Base-by-base conservation (phyloP, 164 flowering plant genomes). In the Berberis thunbergii region DNA sequence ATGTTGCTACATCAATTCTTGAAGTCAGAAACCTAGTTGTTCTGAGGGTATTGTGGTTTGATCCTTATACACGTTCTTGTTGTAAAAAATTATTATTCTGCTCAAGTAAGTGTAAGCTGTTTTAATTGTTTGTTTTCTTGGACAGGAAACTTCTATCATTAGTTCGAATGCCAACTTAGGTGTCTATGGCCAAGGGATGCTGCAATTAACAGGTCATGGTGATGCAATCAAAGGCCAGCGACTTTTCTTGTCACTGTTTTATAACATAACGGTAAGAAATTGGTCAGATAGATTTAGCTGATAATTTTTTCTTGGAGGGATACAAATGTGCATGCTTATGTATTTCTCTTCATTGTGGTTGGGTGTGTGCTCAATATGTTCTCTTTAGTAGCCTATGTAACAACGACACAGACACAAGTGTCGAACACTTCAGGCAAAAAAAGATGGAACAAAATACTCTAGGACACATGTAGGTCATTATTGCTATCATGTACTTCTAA, bases 11-110 rank as follows among this genome's bases (percentile, higher is more conserved):
- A 13, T 93, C 98, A 58, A 68, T 86, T 62, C 94, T 93, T 74
- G 98, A 93, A 81, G 87, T 83, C 63, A 79, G 96, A 61, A 93
- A 93, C 78, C 93, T 93, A 50, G 74, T 82, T 73, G 96, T 89
- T 67, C 84, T 93, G 54, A 84, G 74, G 89, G 97, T 93, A 78
- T 72, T 70, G 60, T 69, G 45, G 7, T 75, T 52, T 66, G 50
- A 49, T 49, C 60, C 42, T 68, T 44, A 41, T 48, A 39, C 45
- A 8, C 56, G n/a, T 67, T 13, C 56, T 40, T 52, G 45, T 65
- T 49, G 0, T 59, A n/a, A 53, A 54, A 39, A 49, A 48, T 50
- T 13, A 67, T 6, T 0, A 42, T 59, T 64, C 11, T 2, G 4
- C 45, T 62, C 4, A 60, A 45, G 55, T 60, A 41, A 52, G 46